Evolutionary conservation across 768 basidiomycete species (phyloP), one percentile per base, ranked within the genome.

Genomic region (Trametes gibbosa): DNA sequence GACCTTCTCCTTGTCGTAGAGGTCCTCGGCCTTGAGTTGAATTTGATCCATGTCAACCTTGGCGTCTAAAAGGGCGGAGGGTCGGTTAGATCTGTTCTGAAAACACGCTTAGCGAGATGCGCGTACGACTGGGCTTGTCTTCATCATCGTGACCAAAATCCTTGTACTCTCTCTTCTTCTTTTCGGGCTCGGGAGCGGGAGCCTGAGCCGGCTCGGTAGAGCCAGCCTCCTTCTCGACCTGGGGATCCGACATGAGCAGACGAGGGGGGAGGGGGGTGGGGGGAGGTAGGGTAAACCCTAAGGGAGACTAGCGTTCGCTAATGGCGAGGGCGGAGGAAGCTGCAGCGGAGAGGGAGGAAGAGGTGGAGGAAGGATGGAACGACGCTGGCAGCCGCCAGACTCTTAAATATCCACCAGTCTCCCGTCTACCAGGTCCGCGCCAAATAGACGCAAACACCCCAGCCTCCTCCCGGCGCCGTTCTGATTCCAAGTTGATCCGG

Each of bases 1-100:
- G 76, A 98, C 96, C 80, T 98, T 98, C 77, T 98, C 96, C 79
- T 96, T 96, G 76, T 97, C 95, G 73, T 97, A 98, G 50, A 95
- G 76, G 73, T 95, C 93, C 74, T 95, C 93, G 3, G 92, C 92
- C 73, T 87, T 93, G 66, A 95, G 82, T 75, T 94, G 89, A 61
- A 95, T 95, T 84, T 80, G 79, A 63, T 83, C 81, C 92, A 95
- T 92, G 74, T 94, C 91, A 53, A 95, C 90, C 70, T 87, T 85
- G 60, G 90, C 92, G 73, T 92, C 90, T 92, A n/a, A 39, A 39
- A 39, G 23, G n/a, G 17, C 6, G n/a, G 5, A 64, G 24, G 51
- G 57, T 61, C 43, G 62, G 45, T 65, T 56, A 58, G 56, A 64
- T 34, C 49, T 35, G 19, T 24, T 10, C 16, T 21, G 7, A 24